Evolutionary conservation across 169 alveolate genomes (phyloP), one percentile per base, ranked within the genome.

Genomic region (Eimeria falciformis): DNA sequence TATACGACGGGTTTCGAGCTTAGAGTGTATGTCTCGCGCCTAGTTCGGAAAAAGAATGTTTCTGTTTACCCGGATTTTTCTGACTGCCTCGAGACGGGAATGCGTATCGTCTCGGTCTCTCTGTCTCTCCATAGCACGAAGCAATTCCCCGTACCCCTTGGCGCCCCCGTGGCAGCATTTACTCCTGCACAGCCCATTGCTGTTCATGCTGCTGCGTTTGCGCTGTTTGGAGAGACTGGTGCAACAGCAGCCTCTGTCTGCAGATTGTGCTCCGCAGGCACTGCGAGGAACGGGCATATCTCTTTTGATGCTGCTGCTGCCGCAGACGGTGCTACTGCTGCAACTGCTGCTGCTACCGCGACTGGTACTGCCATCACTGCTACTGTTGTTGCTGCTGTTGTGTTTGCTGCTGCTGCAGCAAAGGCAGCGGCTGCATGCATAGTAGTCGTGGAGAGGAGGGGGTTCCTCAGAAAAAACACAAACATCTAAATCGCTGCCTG

Each of bases 401-500:
- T 40, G 43, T 43, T 45, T n/a, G 86, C 86, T 77, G 62, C 4
- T 17, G 86, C 62, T 46, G 86, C 86, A 77, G 68, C 86, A 77
- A 43, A 43, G 68, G 58, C 86, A 77, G 23, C 55, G 75, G 29
- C 89, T 56, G 75, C 75, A 79, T 14, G 47, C 9, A n/a, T 55
- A 56, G 53, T 23, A 40, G 6, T 43, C 43, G 21, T 53, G 27
- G 23, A 14, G 53, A 53, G 89, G 89, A n/a, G 89, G 89, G 45
- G 9, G 11, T 0, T 50, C 17, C 25, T 55, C 37, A 7, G 50
- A 50, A 33, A 79, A 69, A n/a, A 71, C 68, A 62, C 92, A 87
- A 2, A 87, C 21, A 65, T 87, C 92, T 18, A 87, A 50, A 65
- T 87, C 92, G n/a, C 87, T 58, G 6, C 29, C 58, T 5, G 89